Conservation (phyloP, 2,329 filamentous ascomycete genomes). For the Cylindrodendrum hubeiense region DNA sequence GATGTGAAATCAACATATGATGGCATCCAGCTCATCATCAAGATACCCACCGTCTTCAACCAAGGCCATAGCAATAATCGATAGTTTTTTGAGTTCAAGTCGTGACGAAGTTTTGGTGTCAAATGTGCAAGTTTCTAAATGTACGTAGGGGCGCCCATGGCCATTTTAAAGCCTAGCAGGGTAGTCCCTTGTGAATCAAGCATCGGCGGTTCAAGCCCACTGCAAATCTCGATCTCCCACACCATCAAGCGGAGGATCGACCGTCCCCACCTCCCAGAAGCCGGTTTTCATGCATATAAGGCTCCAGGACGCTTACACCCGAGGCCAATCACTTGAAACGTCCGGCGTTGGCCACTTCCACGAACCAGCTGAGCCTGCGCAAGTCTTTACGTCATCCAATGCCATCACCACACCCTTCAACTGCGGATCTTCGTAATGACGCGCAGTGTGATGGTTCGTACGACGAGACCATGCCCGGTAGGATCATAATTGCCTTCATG, state of each 20-base stretch:
- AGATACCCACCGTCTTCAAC: conserved; percentile 68
- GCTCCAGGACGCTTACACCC: conserved; percentile 1
- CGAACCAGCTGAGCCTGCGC: not conserved
- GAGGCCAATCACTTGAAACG: conserved; percentile 5
- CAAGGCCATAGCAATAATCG: conserved; percentile 38
- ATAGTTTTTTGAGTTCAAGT: not conserved
- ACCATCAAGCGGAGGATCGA: conserved; percentile 7
- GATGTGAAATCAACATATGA: conserved; percentile 70
- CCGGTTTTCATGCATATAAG: conserved; percentile 23
- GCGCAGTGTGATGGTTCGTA: conserved; percentile 39
- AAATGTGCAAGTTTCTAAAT: not conserved
- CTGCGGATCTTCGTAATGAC: conserved; percentile 42
- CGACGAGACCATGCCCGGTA: conserved; percentile 33
- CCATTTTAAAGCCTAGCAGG: not conserved
- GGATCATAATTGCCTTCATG: conserved; percentile 33
- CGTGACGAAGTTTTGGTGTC: not conserved
- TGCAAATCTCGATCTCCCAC: conserved; percentile 21
- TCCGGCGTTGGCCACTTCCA: not conserved
- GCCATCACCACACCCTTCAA: conserved; percentile 39
- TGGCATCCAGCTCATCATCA: conserved; percentile 68
- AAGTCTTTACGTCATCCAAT: conserved; percentile 41
- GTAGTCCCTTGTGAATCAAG: not conserved
- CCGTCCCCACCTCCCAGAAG: conserved; percentile 10
- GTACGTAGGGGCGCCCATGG: not conserved
- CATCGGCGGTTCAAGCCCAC: not conserved